phyloP scores from a whole-genome alignment of 495 filamentous ascomycete genomes.

The Rostrohypoxylon terebratum region DNA sequence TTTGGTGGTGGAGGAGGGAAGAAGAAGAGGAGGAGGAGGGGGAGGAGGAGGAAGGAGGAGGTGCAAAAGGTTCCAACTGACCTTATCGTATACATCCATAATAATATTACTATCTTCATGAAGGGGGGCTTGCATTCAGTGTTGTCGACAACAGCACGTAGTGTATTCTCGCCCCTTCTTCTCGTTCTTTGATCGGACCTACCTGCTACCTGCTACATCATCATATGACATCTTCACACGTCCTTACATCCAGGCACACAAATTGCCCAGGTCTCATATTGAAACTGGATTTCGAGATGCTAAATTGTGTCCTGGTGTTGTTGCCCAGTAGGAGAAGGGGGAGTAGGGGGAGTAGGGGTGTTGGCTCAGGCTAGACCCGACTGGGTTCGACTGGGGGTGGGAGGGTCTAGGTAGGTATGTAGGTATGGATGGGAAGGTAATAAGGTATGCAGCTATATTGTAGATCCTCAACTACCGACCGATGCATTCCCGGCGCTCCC shows the following conservation, averaged over 20 bases:
- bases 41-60: no score
- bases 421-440: no score
- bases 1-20: constrained; percentile 22
- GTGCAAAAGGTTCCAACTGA: constrained; percentile 36
- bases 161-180: neutral
- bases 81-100: constrained; percentile 34
- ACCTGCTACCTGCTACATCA: neutral
- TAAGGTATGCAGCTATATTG: constrained; percentile 32
- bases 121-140: constrained; percentile 15
- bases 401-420: no score
- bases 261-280: neutral
- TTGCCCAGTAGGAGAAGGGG: constrained; percentile 21
- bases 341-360: no score
- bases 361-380: constrained; percentile 19
- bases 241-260: neutral
- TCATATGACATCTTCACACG: neutral
- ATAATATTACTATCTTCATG: neutral
- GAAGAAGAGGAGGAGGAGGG: no score
- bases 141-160: constrained; percentile 17
- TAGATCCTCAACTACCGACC: constrained; percentile 47
- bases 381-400: neutral
- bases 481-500: constrained; percentile 39
- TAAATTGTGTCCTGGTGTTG: constrained; percentile 10
- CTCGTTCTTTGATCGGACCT: neutral
- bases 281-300: constrained; percentile 18